A percentile compares a stretch with the other conserved stretches of the same genome.
Evolutionary conservation across 1,139 yeast species (phyloP).

Genomic region (Saccharomyces hybrid): DNA sequence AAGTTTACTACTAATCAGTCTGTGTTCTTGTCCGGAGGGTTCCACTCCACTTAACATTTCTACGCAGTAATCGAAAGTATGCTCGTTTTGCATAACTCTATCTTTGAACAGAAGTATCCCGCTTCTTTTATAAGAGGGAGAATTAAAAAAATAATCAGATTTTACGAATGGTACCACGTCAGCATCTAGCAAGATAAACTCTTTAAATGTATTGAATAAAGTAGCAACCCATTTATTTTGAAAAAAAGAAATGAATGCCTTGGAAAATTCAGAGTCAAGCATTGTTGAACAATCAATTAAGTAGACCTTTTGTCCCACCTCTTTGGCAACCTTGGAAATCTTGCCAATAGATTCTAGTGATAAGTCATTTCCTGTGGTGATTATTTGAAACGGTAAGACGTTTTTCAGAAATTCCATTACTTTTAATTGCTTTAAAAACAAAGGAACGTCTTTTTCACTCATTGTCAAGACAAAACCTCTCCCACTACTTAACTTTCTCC

Average conservation of each 20-base stretch:
- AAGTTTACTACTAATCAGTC: slow-evolving; percentile 30
- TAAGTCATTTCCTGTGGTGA: slow-evolving; percentile 36
- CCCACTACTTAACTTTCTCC: slow-evolving; percentile 33
- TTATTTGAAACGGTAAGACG: slow-evolving; percentile 46
- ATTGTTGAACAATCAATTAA: slow-evolving; percentile 38
- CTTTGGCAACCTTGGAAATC: slow-evolving; percentile 7
- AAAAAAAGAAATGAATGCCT: slow-evolving; percentile 36
- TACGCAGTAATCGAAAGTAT: slow-evolving; percentile 31
- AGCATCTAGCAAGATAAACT: slow-evolving; percentile 44
- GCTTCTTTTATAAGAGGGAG: slow-evolving; percentile 33
- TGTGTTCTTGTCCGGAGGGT: slow-evolving; percentile 37
- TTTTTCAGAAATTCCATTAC: slow-evolving; percentile 42
- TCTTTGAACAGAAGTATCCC: slow-evolving; percentile 47
- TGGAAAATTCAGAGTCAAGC: slow-evolving; percentile 28
- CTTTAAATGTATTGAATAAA: slow-evolving; percentile 44
- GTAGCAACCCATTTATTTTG: slow-evolving; percentile 42
- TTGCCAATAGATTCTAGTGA: slow-evolving; percentile 12
- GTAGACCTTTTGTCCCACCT: slow-evolving; percentile 36
- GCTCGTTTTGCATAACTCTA: slow-evolving; percentile 35
- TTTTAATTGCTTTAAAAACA: slow-evolving; percentile 39
- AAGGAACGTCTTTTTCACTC: slow-evolving; percentile 38
- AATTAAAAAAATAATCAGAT: slow-evolving; percentile 36
- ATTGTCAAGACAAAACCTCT: slow-evolving; percentile 47
- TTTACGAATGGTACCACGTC: slow-evolving; percentile 40
- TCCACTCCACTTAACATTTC: slow-evolving; percentile 35